Conservation (phyloP, 345 rosid genomes). For the Raphanus sativus region DNA sequence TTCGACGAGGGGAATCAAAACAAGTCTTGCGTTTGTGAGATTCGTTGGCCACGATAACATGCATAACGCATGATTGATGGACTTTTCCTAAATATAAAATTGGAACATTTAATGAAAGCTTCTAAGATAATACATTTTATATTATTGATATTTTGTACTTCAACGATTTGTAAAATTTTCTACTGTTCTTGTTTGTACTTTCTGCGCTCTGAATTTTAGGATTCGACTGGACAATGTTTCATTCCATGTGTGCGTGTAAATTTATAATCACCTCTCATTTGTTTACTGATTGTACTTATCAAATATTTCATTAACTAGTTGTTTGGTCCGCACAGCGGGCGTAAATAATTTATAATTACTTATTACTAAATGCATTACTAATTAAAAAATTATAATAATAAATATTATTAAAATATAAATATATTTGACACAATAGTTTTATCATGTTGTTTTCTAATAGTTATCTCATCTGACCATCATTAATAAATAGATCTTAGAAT, state of each 20-base stretch:
- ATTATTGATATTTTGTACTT: slow-evolving; percentile 9
- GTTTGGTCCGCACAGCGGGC: too few relatives aligned
- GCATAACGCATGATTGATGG: slow-evolving; percentile 36
- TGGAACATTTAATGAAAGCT: background rate
- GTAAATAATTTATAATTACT: too few relatives aligned
- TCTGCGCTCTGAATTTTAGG: background rate
- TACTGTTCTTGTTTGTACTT: slow-evolving; percentile 27
- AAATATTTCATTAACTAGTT: background rate
- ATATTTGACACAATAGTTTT: too few relatives aligned
- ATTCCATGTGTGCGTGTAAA: slow-evolving; percentile 16
- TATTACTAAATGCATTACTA: too few relatives aligned
- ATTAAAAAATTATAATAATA: too few relatives aligned
- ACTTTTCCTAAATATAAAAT: background rate
- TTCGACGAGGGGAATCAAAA: slow-evolving; percentile 31
- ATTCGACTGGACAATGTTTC: slow-evolving; percentile 4
- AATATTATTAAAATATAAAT: too few relatives aligned
- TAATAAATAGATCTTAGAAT: too few relatives aligned
- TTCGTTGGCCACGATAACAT: slow-evolving; percentile 41
- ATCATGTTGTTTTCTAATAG: too few relatives aligned
- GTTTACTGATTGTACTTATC: background rate
- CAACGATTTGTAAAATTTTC: background rate
- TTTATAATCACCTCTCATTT: background rate
- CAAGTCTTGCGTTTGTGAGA: slow-evolving; percentile 32
- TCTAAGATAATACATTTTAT: background rate
- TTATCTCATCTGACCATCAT: too few relatives aligned